These are phyloP conservation scores for Teunomyces panamensis DNA, from an alignment of 805 yeast species.

Conservation along the genomic window DNA sequence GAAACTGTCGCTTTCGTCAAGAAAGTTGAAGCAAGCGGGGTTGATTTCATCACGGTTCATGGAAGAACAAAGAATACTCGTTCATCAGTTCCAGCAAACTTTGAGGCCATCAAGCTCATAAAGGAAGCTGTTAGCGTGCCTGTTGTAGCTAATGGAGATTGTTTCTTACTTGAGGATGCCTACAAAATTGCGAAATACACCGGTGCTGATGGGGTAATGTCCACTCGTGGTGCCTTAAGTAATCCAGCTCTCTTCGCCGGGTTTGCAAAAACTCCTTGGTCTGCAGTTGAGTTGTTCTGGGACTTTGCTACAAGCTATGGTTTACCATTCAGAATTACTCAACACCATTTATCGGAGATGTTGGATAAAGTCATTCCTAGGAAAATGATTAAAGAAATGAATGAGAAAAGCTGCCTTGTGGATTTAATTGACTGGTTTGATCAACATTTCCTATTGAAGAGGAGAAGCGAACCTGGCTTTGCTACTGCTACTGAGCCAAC, in stretches of 20 bases:
- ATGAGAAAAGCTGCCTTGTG: conserved; percentile 53
- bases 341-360: conserved; percentile 91
- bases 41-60: conserved; percentile 90
- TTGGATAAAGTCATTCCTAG: conserved; percentile 49
- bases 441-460: conserved; percentile 55
- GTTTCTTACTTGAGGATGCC: conserved; percentile 68
- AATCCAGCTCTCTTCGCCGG: conserved; percentile 92
- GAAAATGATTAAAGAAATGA: conserved; percentile 49
- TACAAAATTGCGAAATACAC: conserved; percentile 58
- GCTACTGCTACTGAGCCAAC: conserved; percentile 48
- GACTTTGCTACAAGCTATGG: conserved; percentile 77
- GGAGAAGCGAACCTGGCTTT: conserved; percentile 69
- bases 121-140: conserved; percentile 62
- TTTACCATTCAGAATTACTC: conserved; percentile 76
- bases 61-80: conserved; percentile 86
- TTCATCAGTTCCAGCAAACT: conserved; percentile 77
- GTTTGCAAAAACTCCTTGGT: conserved; percentile 77
- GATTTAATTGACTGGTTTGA: conserved; percentile 86
- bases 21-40: conserved; percentile 80
- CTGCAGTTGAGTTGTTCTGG: conserved; percentile 81
- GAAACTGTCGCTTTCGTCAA: conserved; percentile 74
- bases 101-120: conserved; percentile 73
- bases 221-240: conserved; percentile 81
- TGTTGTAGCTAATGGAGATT: conserved; percentile 98
- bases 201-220: conserved; percentile 90